Conservation (phyloP, 1,139 yeast genomes). For the Yamadazyma dushanensis region DNA sequence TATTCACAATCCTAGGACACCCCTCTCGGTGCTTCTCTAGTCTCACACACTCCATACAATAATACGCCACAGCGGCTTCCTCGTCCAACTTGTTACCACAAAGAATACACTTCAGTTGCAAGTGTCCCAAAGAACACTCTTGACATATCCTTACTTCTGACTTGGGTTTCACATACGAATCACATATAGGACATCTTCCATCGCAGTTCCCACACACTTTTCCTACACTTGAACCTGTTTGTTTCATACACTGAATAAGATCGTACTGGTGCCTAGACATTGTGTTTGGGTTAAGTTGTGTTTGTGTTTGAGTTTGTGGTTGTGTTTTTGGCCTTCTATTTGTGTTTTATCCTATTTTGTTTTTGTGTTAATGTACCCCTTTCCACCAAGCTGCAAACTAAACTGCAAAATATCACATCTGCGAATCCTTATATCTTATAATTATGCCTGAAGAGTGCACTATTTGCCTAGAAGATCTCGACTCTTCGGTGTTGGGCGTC, state of each 20-base stretch:
- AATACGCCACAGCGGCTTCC: constrained; percentile 60
- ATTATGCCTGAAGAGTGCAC: constrained; percentile 37
- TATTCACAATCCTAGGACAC: constrained; percentile 80
- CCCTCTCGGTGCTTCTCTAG: constrained; percentile 87
- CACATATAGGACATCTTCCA: constrained; percentile 91
- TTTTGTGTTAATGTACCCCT: no score
- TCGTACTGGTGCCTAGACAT: constrained; percentile 95
- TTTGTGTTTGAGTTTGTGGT: background rate
- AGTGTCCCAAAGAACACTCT: constrained; percentile 78
- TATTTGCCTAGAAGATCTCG: constrained; percentile 48
- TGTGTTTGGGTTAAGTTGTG: background rate
- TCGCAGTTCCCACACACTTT: constrained; percentile 82
- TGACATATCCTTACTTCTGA: constrained; percentile 77
- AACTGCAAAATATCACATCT: no score
- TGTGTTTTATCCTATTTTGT: no score
- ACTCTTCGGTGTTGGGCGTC: constrained; percentile 28
- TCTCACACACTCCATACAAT: constrained; percentile 83
- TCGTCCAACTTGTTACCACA: constrained; percentile 55
- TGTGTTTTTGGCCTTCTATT: no score
- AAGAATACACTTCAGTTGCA: constrained; percentile 64
- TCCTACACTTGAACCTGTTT: constrained; percentile 75
- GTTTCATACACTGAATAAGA: constrained; percentile 80
- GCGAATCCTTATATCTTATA: background rate
- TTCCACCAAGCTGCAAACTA: no score
- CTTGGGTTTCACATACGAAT: constrained; percentile 77